These are phyloP conservation scores for Spirogloea muscicola DNA, from an alignment of 139 green algal species.

Conservation along the genomic window DNA sequence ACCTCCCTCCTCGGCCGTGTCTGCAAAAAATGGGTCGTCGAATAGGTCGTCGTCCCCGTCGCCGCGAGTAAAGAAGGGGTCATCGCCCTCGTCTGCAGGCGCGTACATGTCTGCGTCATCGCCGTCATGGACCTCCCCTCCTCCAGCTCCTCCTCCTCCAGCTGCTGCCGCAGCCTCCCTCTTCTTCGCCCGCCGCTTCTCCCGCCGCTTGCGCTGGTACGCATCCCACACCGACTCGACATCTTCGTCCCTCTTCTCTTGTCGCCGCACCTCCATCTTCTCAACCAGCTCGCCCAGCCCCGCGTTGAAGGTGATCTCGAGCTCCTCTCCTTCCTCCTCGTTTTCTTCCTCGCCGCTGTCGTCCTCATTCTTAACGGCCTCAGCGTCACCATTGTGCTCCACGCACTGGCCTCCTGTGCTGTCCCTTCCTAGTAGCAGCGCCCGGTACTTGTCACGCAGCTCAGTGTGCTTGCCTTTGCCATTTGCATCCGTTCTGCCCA, in stretches of 20 bases:
- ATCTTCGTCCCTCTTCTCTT: constrained; percentile 50
- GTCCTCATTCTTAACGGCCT: too few species aligned
- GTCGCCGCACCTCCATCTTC: constrained; percentile 63
- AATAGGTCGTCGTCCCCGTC: constrained; percentile 33
- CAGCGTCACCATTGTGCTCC: too few species aligned
- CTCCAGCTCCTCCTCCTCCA: constrained; percentile 36
- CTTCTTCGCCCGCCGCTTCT: constrained; percentile 42
- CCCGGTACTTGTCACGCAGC: constrained; percentile 30
- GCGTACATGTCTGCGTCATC: not conserved
- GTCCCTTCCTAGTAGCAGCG: constrained; percentile 29
- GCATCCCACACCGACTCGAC: constrained; percentile 80
- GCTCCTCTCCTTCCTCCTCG: constrained; percentile 11
- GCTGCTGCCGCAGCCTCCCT: constrained; percentile 19
- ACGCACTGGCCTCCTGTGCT: too few species aligned
- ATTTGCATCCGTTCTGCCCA: too few species aligned
- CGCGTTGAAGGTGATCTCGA: constrained; percentile 57
- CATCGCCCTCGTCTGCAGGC: not conserved
- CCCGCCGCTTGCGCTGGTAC: constrained; percentile 59
- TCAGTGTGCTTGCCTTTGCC: not conserved
- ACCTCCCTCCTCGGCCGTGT: constrained; percentile 2
- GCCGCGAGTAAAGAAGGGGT: constrained; percentile 21
- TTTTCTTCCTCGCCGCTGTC: constrained; percentile 38
- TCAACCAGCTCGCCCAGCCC: constrained; percentile 75
- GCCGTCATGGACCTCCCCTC: constrained; percentile 21
- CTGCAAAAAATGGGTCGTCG: constrained; percentile 45